Evolutionary conservation across 192 early-diverging fungal species (phyloP).

Genomic region (Gryganskiella cystojenkinii): DNA sequence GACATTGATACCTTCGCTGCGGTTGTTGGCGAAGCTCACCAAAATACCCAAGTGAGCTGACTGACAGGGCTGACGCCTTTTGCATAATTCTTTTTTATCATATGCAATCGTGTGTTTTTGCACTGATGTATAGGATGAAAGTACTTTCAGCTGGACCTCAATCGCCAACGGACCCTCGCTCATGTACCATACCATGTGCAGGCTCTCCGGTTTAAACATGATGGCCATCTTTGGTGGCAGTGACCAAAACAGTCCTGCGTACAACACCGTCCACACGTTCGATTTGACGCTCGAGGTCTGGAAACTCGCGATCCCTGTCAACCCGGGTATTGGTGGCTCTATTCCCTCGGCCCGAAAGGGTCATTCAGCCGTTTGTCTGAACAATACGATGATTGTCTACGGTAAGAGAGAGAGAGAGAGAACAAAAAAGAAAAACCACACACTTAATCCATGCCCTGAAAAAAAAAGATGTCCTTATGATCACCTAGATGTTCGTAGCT

Average conservation of each 20-base stretch:
- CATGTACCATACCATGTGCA: constrained; percentile 66
- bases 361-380: constrained; percentile 74
- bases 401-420: too few relatives aligned
- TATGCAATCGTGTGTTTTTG: neutral
- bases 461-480: too few relatives aligned
- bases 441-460: too few relatives aligned
- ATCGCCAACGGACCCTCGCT: constrained; percentile 65
- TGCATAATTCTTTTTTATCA: too few relatives aligned
- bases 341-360: constrained; percentile 64
- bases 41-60: too few relatives aligned
- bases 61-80: too few relatives aligned
- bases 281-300: constrained; percentile 61
- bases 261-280: constrained; percentile 64
- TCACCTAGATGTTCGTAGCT: too few relatives aligned
- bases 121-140: constrained; percentile 38
- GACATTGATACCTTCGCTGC: neutral
- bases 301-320: constrained; percentile 57
- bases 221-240: constrained; percentile 75
- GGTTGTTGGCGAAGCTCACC: neutral
- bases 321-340: constrained; percentile 44
- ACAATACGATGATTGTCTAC: constrained; percentile 77
- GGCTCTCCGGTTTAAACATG: constrained; percentile 63
- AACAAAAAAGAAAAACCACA: too few relatives aligned
- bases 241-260: constrained; percentile 58
- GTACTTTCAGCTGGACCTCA: constrained; percentile 67